These are phyloP conservation scores for Plasmodium inui DNA, from an alignment of 169 alveolate genomes.

Conservation along the genomic window DNA sequence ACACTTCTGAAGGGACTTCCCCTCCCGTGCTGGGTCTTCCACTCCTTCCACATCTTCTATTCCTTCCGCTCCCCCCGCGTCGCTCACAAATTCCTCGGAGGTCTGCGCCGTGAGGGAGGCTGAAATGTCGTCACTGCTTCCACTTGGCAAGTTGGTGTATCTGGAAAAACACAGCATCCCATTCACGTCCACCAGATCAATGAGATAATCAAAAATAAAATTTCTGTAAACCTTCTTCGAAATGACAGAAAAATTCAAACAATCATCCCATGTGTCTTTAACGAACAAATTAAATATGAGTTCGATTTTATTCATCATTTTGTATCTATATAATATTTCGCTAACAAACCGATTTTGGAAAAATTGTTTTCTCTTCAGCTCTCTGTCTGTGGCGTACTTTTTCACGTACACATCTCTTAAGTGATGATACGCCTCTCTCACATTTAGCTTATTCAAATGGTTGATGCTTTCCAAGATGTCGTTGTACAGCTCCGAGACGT, in stretches of 20 bases:
- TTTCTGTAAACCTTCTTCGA: conserved; percentile 11
- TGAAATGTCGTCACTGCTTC: background rate
- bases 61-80: background rate
- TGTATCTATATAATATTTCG: conserved; percentile 66
- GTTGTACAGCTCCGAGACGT: conserved; percentile 30
- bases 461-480: conserved; percentile 36
- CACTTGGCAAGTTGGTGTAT: background rate
- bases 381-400: background rate
- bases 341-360: conserved; percentile 33
- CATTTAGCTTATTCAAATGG: conserved; percentile 21
- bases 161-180: conserved; percentile 8
- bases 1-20: background rate
- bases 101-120: background rate
- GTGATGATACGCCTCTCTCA: conserved; percentile 23
- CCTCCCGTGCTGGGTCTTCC: background rate
- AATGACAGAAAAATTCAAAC: conserved; percentile 24
- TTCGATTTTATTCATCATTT: conserved; percentile 52
- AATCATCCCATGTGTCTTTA: background rate
- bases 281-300: conserved; percentile 20
- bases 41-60: background rate
- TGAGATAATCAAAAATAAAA: conserved; percentile 24
- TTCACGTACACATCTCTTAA: conserved; percentile 14
- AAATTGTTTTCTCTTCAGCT: conserved; percentile 3
- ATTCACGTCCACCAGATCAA: conserved; percentile 44
- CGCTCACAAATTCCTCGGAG: background rate